Percentiles rank a stretch among this genome's conserved stretches.
Evolutionary conservation across 1,284 basidiomycete species (phyloP).

Genomic region (Melampsora larici-populina): DNA sequence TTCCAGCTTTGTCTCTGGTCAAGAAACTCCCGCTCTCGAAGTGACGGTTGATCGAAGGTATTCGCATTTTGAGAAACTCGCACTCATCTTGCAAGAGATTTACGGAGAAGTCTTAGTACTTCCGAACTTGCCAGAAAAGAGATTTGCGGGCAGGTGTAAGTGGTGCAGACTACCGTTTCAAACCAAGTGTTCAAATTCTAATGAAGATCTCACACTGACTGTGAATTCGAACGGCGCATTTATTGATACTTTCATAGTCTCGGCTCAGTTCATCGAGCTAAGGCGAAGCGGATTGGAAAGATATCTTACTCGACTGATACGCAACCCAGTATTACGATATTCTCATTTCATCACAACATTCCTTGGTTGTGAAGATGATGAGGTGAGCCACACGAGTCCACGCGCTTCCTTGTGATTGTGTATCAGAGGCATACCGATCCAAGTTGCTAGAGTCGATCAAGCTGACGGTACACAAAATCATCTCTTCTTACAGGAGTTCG

Average conservation of each 20-base stretch:
- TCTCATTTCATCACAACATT: constrained; percentile 25
- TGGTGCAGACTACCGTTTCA: background rate
- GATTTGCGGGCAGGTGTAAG: constrained; percentile 26
- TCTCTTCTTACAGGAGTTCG: constrained; percentile 20
- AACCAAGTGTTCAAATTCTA: background rate
- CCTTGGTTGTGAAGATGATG: constrained; percentile 37
- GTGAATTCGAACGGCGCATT: background rate
- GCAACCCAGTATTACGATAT: constrained; percentile 33
- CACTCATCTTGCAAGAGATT: constrained; percentile 1
- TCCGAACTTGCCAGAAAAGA: constrained; percentile 23
- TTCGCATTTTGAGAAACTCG: constrained; percentile 31
- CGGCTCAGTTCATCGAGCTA: background rate
- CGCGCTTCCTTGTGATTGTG: background rate
- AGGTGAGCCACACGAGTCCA: background rate
- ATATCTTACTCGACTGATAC: constrained; percentile 19
- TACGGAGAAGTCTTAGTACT: constrained; percentile 34
- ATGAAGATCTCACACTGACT: background rate
- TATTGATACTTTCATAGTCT: background rate
- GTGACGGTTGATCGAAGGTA: constrained; percentile 22
- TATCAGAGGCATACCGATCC: too few species aligned
- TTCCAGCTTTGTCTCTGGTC: constrained; percentile 7
- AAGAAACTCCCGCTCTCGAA: constrained; percentile 5
- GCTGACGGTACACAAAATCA: background rate
- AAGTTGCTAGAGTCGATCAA: background rate
- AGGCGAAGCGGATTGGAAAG: constrained; percentile 29